Conservation (phyloP, 805 yeast genomes). For the Saturnispora dispora region DNA sequence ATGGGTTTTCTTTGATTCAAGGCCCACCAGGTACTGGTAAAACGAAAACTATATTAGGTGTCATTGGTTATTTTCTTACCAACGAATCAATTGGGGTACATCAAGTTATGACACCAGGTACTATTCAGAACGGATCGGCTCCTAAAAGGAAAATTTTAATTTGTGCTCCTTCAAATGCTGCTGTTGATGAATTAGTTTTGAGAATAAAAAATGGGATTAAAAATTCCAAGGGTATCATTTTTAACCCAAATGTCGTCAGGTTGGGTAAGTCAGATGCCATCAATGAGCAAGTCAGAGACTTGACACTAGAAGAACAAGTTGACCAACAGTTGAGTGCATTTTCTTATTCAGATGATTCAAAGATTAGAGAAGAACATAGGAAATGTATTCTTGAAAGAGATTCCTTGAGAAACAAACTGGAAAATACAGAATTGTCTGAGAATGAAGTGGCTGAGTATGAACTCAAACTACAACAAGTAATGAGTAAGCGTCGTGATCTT, state of each 20-base stretch:
- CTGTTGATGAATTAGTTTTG: conserved; percentile 88
- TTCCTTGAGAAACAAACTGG: conserved; percentile 34
- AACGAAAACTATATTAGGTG: conserved; percentile 91
- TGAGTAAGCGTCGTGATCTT: conserved; percentile 52
- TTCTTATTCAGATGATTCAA: conserved; percentile 32
- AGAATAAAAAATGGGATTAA: conserved; percentile 69
- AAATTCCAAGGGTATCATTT: conserved; percentile 42
- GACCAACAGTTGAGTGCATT: conserved; percentile 45
- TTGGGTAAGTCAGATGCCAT: conserved; percentile 86
- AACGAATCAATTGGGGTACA: conserved; percentile 9
- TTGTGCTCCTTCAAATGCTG: conserved; percentile 99
- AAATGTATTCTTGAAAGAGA: conserved; percentile 52
- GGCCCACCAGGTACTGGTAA: conserved; percentile 99
- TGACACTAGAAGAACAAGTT: conserved; percentile 79
- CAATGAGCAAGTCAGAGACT: conserved; percentile 69
- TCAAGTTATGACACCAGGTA: conserved; percentile 11
- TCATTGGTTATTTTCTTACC: conserved; percentile 68
- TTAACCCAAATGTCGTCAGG: conserved; percentile 67
- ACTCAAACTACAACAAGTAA: conserved; percentile 44
- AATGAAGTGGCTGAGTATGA: conserved; percentile 43
- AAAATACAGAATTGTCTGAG: conserved; percentile 21
- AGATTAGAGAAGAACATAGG: conserved; percentile 41
- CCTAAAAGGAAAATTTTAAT: conserved; percentile 55
- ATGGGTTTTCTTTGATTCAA: conserved; percentile 86
- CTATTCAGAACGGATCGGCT: conserved; percentile 4